phyloP scores from a whole-genome alignment of 2,329 filamentous ascomycete genomes.

The Fusarium proliferatum region DNA sequence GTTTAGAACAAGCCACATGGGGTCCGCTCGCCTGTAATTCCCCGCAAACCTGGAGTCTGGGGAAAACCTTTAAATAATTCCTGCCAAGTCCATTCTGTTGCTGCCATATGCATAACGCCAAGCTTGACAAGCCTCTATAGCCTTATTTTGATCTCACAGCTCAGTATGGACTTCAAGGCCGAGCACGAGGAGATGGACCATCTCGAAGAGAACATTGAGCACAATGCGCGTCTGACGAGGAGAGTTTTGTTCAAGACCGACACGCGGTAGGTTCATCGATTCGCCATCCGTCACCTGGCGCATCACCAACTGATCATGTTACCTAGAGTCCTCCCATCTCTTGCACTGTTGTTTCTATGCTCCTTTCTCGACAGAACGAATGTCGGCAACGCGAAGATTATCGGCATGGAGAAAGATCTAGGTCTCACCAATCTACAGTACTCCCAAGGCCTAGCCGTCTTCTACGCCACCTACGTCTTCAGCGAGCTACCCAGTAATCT shows the following conservation, averaged over 20 bases:
- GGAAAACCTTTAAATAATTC: constrained; percentile 3
- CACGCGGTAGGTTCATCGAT: not conserved
- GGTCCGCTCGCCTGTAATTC: not conserved
- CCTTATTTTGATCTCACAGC: not conserved
- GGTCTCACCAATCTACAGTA: constrained; percentile 71
- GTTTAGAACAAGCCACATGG: not conserved
- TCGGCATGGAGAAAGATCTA: constrained; percentile 69
- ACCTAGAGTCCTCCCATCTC: not conserved
- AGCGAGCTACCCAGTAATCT: constrained; percentile 74
- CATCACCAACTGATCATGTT: not conserved
- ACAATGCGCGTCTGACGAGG: not conserved
- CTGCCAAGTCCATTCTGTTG: not conserved
- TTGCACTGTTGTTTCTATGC: not conserved
- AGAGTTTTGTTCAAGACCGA: constrained; percentile 9
- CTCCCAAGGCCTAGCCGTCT: constrained; percentile 71
- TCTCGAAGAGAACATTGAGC: not conserved
- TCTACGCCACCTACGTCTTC: constrained; percentile 71
- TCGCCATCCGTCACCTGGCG: not conserved
- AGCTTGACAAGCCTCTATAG: not conserved
- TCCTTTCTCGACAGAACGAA: constrained; percentile 72
- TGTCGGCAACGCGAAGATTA: constrained; percentile 76
- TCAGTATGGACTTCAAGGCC: constrained; percentile 1
- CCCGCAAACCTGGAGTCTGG: constrained; percentile 5
- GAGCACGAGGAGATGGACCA: constrained; percentile 4
- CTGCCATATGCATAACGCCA: not conserved